Base-by-base conservation (phyloP, 1,139 yeast genomes). In the Candida pseudoviswanathii region DNA sequence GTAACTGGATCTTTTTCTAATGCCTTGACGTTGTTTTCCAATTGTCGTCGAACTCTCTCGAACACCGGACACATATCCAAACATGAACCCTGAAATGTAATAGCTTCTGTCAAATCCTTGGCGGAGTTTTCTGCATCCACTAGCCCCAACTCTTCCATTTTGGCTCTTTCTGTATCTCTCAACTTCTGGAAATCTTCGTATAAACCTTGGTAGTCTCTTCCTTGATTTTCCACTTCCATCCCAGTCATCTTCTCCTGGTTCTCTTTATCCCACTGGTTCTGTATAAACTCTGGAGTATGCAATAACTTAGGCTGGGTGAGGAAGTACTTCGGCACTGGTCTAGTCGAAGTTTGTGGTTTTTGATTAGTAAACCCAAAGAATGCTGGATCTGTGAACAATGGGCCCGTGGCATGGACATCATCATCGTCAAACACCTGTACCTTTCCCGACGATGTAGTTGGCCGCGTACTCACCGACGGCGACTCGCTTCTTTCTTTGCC, bases 1-100 rank as follows among this genome's bases (percentile, higher is more conserved):
- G 88, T 80, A 0, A 44, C 54, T 0, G 84, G 80, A 57, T 86
- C 92, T 56, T 78, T 85, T 68, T 94, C 99, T 60, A 86, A 75
- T 8, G 80, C 75, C 55, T 89, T 87, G 36, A 91, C 96, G 56
- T 92, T 92, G 60, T 91, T 90, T 65, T 94, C 97, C 50, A 86
- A 82, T 5, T 89, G 83, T 70, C 99, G 81, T 62, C 97, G 78
- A 1, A 92, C 88, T 59, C 99, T 78, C 68, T 95, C 99, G 68
- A 86, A 94, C 0, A 84, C 81, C 0, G 99, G 98, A 67, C 99
- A 94, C 98, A 92, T 94, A 55, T 90, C 96, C 41, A 75, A 66
- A 68, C 99, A 95, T 0, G 96, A 81, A 2, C 99, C 99, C 52
- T 82, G 82, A 62, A 95, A 95, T 1, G 79, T 67, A 46, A 92